Conservation (phyloP, 129 eudicot genomes). For the Lactuca saligna region DNA sequence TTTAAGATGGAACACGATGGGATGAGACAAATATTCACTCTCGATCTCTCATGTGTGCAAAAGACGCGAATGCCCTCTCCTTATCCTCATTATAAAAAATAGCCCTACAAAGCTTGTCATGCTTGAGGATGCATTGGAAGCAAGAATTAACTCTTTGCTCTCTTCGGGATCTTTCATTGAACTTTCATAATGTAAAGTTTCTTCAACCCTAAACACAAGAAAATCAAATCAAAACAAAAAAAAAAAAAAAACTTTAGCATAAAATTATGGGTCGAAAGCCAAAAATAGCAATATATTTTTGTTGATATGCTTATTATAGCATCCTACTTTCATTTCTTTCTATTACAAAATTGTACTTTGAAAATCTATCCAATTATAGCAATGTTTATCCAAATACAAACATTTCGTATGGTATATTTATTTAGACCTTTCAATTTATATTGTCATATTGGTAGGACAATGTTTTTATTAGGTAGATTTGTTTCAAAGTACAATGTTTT, state of each 20-base stretch:
- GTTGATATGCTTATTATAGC: neutral
- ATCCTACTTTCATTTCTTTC: neutral
- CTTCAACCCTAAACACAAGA: neutral
- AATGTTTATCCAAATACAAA: no score
- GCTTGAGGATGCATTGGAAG: neutral
- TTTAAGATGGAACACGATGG: neutral
- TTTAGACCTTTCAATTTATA: no score
- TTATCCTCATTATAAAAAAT: neutral
- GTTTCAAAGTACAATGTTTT: neutral
- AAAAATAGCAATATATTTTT: neutral
- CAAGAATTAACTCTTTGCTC: constrained; percentile 1
- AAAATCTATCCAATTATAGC: no score
- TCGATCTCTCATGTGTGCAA: neutral
- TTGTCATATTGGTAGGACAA: neutral
- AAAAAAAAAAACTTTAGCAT: no score
- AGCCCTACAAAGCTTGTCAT: neutral
- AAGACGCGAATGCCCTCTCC: no score
- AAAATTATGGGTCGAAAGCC: neutral
- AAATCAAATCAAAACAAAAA: constrained; percentile 16
- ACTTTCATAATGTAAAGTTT: neutral
- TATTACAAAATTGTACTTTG: no score
- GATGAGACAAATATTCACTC: neutral
- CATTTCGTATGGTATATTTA: neutral
- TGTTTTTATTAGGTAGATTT: neutral
- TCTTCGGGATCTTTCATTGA: constrained; percentile 16